These are phyloP conservation scores for Termitomyces sp. DNA, from an alignment of 1,284 basidiomycete species.

Conservation along the genomic window DNA sequence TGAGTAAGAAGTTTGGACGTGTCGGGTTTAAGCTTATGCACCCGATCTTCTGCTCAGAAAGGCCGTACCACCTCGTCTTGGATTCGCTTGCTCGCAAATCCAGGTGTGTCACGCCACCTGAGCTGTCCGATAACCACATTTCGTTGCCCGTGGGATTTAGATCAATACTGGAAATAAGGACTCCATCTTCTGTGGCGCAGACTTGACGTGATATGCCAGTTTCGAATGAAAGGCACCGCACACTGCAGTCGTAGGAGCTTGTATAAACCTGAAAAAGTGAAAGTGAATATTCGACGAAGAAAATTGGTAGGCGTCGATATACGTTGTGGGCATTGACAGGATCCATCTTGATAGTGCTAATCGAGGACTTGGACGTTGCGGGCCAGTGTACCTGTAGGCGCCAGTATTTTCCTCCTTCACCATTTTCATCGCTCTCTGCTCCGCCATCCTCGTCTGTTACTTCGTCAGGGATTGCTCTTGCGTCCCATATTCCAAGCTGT, in stretches of 20 bases:
- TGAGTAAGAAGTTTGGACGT: conserved; percentile 59
- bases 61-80: conserved; percentile 52
- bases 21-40: conserved; percentile 71
- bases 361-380: conserved; percentile 68
- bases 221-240: conserved; percentile 65
- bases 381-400: conserved; percentile 80
- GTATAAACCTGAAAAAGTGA: conserved; percentile 56
- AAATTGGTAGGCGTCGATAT: conserved; percentile 24
- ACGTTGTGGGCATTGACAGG: conserved; percentile 69
- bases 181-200: conserved; percentile 48
- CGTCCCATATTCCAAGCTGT: conserved; percentile 77
- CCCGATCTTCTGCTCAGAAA: conserved; percentile 71
- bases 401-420: conserved; percentile 71
- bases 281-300: not conserved
- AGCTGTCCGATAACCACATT: conserved; percentile 73
- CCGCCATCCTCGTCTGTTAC: conserved; percentile 58
- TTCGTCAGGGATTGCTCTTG: conserved; percentile 60
- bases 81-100: conserved; percentile 62
- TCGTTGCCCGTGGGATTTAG: conserved; percentile 61
- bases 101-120: conserved; percentile 64
- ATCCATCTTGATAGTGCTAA: conserved; percentile 70
- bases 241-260: conserved; percentile 71
- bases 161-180: conserved; percentile 63
- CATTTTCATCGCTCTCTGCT: conserved; percentile 27
- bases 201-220: conserved; percentile 66